Evolutionary conservation across 805 yeast genomes (phyloP).

Genomic region (Ogataea pini): DNA sequence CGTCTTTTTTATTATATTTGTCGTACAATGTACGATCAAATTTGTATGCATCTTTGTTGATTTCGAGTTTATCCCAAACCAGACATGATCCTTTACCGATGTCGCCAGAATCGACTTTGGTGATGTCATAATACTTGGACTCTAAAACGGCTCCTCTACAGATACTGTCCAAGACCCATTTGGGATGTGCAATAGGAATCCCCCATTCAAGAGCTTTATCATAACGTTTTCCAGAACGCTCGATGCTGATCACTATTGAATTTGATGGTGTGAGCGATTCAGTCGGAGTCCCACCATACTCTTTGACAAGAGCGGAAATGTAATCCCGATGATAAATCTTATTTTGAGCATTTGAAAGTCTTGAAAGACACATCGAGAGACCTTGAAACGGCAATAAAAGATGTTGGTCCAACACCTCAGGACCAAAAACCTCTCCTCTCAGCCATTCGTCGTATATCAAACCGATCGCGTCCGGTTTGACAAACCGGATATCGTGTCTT

Average conservation of each 20-base stretch:
- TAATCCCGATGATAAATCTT: constrained; percentile 32
- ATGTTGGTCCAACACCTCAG: constrained; percentile 19
- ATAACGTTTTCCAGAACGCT: constrained; percentile 51
- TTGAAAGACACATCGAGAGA: constrained; percentile 47
- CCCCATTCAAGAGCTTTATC: constrained; percentile 54
- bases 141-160: constrained; percentile 46
- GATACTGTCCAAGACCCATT: constrained; percentile 49
- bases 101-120: constrained; percentile 14
- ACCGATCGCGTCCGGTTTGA: constrained; percentile 48
- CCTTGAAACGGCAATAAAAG: constrained; percentile 46
- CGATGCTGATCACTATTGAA: constrained; percentile 50
- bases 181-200: constrained; percentile 52
- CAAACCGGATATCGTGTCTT: constrained; percentile 58
- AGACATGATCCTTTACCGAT: constrained; percentile 37
- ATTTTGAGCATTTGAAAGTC: constrained; percentile 29
- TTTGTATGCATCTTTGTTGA: constrained; percentile 10
- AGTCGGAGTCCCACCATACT: constrained; percentile 52
- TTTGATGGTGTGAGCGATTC: constrained; percentile 49
- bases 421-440: constrained; percentile 37
- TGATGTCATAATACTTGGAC: constrained; percentile 41
- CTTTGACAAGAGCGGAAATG: constrained; percentile 38
- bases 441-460: constrained; percentile 53
- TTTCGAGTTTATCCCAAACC: constrained; percentile 38
- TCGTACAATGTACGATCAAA: constrained; percentile 11
- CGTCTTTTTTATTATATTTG: constrained; percentile 9